phyloP scores from a whole-genome alignment of 2,329 filamentous ascomycete genomes.

The Aspergillus quadrilineatus region DNA sequence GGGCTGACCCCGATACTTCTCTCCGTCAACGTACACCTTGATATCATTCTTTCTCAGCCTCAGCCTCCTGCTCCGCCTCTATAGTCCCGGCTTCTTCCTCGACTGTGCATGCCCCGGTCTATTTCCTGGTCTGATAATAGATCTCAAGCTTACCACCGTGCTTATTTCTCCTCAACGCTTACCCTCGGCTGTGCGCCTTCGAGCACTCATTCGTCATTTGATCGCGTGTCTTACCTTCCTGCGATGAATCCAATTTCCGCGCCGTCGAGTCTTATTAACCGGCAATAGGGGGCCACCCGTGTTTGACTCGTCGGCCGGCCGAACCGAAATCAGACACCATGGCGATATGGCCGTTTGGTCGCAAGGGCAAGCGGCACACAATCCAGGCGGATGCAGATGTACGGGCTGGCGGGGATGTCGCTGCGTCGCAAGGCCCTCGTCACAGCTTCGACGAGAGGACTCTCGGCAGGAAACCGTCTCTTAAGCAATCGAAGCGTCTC shows the following conservation, averaged over 20 bases:
- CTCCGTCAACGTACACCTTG: not conserved
- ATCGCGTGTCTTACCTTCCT: conserved; percentile 18
- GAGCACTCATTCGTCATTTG: conserved; percentile 7
- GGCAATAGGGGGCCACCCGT: conserved; percentile 18
- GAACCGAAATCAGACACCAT: conserved; percentile 48
- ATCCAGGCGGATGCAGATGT: conserved; percentile 57
- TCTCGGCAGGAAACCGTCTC: conserved; percentile 33
- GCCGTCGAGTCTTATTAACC: conserved; percentile 17
- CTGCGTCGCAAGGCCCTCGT: conserved; percentile 34
- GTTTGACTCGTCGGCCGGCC: conserved; percentile 23
- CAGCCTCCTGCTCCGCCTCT: not conserved
- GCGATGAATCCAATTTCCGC: conserved; percentile 29
- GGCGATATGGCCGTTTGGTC: conserved; percentile 82
- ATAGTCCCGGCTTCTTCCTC: not conserved
- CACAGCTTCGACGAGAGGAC: conserved; percentile 26
- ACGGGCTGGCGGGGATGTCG: conserved; percentile 32
- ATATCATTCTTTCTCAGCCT: not conserved
- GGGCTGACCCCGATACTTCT: not conserved
- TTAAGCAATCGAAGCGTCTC: conserved; percentile 36
- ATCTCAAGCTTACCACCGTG: not conserved
- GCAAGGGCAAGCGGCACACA: conserved; percentile 67
- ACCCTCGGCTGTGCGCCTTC: conserved; percentile 6
- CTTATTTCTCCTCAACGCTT: not conserved
- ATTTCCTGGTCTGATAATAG: not conserved
- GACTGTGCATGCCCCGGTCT: not conserved